Percentiles rank a stretch among this genome's conserved stretches.
These are phyloP conservation scores for Colletotrichum horii DNA, from an alignment of 2,329 filamentous ascomycete species.

Conservation along the genomic window DNA sequence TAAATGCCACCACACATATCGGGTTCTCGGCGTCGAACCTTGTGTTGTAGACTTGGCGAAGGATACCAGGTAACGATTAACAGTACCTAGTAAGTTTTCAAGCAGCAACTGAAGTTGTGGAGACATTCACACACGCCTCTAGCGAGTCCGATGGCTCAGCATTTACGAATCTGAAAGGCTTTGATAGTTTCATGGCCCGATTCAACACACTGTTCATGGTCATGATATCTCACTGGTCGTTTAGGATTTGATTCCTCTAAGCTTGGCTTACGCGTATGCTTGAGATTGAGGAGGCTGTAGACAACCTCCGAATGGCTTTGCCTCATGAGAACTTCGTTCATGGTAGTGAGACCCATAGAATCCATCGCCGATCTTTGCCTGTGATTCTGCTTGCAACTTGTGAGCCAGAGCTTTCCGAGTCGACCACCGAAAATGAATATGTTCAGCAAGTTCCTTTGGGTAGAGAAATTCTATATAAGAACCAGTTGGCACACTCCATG, in stretches of 20 bases:
- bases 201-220: not conserved
- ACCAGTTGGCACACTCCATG: not conserved
- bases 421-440: accelerated
- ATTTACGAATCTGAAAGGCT: not conserved
- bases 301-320: not conserved
- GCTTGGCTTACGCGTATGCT: not conserved
- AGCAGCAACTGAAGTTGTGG: too few relatives aligned
- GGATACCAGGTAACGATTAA: not conserved
- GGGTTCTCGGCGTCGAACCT: not conserved
- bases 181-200: not conserved
- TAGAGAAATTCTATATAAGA: not conserved
- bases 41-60: not conserved
- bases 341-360: not conserved
- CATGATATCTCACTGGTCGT: not conserved
- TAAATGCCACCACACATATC: not conserved
- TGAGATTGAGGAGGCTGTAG: not conserved
- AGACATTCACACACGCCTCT: not conserved
- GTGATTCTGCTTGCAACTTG: not conserved
- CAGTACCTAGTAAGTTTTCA: accelerated
- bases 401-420: not conserved
- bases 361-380: not conserved
- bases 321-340: not conserved
- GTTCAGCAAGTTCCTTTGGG: not conserved
- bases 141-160: not conserved
- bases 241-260: not conserved